Percentiles rank a stretch among this genome's conserved stretches.
These are phyloP conservation scores for Chalciporus sphaerocephalus DNA, from an alignment of 768 basidiomycete genomes.

Conservation along the genomic window DNA sequence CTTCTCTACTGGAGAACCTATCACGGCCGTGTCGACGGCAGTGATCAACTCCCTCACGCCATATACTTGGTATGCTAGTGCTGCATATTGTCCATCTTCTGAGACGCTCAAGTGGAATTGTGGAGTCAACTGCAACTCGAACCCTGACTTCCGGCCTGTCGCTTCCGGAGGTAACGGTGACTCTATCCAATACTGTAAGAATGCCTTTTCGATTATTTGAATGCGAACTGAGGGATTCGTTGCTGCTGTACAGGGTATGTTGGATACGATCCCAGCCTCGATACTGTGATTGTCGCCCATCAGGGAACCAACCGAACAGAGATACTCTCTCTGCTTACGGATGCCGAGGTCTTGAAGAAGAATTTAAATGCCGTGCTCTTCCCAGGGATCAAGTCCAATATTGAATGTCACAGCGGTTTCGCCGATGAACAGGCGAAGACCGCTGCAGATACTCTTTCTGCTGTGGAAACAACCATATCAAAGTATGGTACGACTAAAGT, in stretches of 20 bases:
- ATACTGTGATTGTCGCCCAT: slow-evolving; percentile 29
- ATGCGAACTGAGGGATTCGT: neutral
- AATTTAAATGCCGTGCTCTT: slow-evolving; percentile 42
- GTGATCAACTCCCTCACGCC: slow-evolving; percentile 41
- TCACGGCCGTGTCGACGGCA: slow-evolving; percentile 34
- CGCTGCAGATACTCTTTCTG: slow-evolving; percentile 40
- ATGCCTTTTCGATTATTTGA: neutral
- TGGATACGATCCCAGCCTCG: slow-evolving; percentile 37
- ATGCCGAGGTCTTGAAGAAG: slow-evolving; percentile 31
- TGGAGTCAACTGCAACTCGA: slow-evolving; percentile 26
- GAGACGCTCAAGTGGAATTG: slow-evolving; percentile 43
- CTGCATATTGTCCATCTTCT: slow-evolving; percentile 43
- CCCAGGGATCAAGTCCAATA: slow-evolving; percentile 41
- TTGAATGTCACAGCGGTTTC: slow-evolving; percentile 49
- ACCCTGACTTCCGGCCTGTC: neutral
- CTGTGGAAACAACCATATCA: slow-evolving; percentile 41
- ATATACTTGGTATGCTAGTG: slow-evolving; percentile 44
- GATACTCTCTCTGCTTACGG: slow-evolving; percentile 6
- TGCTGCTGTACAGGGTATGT: slow-evolving; percentile 37
- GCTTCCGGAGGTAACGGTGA: neutral
- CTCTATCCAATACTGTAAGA: neutral
- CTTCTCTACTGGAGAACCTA: slow-evolving; percentile 20
- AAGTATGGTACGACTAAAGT: slow-evolving; percentile 34
- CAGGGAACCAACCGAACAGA: slow-evolving; percentile 23
- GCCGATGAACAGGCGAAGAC: slow-evolving; percentile 38